These are phyloP conservation scores for Pugionium cornutum DNA, from an alignment of 345 rosid genomes.

Conservation along the genomic window DNA sequence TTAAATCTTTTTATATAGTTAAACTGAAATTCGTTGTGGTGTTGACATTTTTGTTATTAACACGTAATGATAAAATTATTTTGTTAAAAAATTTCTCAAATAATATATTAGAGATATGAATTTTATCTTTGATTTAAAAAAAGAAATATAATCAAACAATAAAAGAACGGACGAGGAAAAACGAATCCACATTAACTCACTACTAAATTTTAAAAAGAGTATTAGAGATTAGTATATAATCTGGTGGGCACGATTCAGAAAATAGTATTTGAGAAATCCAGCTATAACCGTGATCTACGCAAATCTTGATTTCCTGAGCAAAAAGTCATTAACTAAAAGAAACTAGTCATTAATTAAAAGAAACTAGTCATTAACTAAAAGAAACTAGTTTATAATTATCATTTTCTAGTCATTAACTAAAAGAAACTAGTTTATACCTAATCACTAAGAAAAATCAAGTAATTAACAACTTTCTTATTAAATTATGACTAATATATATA, in stretches of 20 bases:
- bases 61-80: too few species aligned
- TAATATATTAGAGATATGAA: slow-evolving; percentile 5
- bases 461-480: not conserved
- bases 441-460: slow-evolving; percentile 6
- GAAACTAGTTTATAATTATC: too few species aligned
- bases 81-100: slow-evolving; percentile 19
- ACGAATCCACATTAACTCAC: slow-evolving; percentile 34
- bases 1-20: too few species aligned
- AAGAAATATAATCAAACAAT: not conserved
- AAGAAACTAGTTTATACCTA: slow-evolving; percentile 10
- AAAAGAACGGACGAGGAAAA: not conserved
- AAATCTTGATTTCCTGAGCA: slow-evolving; percentile 28
- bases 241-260: slow-evolving; percentile 37
- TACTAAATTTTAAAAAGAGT: slow-evolving; percentile 2
- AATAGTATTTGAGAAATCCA: slow-evolving; percentile 28
- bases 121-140: slow-evolving; percentile 33
- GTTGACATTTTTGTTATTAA: too few species aligned
- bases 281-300: slow-evolving; percentile 41
- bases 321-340: slow-evolving; percentile 20
- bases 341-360: too few species aligned
- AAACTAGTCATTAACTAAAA: slow-evolving; percentile 15
- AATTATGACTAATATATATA: not conserved
- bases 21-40: too few species aligned
- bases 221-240: slow-evolving; percentile 24
- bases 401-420: slow-evolving; percentile 19